A percentile compares a stretch with the other conserved stretches of the same genome.
Evolutionary conservation across 2,329 filamentous ascomycete genomes (phyloP).

Genomic region (Cadophora sp.): DNA sequence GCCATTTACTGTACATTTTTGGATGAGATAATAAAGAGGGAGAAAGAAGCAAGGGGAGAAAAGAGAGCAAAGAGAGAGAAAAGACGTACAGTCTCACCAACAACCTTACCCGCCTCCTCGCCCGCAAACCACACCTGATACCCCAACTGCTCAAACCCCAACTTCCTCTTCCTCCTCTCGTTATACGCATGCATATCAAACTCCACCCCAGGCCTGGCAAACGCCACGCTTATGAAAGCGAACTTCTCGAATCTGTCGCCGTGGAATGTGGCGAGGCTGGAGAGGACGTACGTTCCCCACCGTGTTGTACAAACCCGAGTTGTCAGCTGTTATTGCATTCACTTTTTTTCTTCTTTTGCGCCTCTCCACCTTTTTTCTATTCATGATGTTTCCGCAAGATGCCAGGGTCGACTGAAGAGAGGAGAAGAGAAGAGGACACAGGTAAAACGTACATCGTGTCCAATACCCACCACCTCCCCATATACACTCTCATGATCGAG

Average conservation of each 20-base stretch:
- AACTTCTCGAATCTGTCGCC: constrained; percentile 28
- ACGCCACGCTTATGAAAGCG: constrained; percentile 33
- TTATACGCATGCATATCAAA: constrained; percentile 29
- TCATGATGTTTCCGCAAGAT: no score
- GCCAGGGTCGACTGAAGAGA: no score
- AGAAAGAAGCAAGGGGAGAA: background rate
- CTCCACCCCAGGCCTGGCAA: constrained; percentile 21
- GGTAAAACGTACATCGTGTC: no score
- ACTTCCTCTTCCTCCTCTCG: constrained; percentile 16
- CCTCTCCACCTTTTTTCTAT: no score
- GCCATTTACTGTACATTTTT: no score
- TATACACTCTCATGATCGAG: constrained; percentile 44
- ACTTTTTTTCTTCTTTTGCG: no score
- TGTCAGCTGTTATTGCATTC: no score
- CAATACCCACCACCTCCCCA: no score
- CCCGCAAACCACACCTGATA: constrained; percentile 34
- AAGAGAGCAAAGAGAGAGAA: background rate
- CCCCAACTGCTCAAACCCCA: constrained; percentile 34
- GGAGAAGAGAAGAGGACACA: no score
- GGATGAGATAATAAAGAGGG: no score
- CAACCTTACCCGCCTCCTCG: constrained; percentile 21
- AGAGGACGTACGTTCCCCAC: constrained; percentile 37
- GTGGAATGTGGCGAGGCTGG: constrained; percentile 30
- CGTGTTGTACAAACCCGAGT: no score
- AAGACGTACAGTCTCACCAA: constrained; percentile 32